A percentile compares a stretch with the other conserved stretches of the same genome.
Evolutionary conservation across 768 basidiomycete genomes (phyloP).

Genomic region (Cystofilobasidium bisporidii): DNA sequence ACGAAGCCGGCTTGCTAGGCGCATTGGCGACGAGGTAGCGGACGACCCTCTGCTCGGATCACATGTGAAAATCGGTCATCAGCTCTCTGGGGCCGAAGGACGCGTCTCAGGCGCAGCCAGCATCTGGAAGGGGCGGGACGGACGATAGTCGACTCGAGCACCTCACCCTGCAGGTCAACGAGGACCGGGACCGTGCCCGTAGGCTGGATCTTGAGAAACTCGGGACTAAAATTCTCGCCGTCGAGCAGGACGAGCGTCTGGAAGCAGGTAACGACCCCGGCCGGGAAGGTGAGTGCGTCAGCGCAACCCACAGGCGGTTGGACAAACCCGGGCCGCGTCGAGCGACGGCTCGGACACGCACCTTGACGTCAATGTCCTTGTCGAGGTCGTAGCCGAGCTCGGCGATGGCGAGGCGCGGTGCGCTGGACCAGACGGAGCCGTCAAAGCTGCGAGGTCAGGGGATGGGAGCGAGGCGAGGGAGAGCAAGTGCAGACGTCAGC

Average conservation of each 20-base stretch:
- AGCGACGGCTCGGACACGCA: not conserved
- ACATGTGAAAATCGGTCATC: too few relatives aligned
- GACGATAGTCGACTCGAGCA: conserved; percentile 17
- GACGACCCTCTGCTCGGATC: conserved; percentile 21
- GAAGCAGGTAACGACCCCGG: not conserved
- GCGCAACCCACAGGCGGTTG: too few relatives aligned
- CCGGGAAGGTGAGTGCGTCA: not conserved
- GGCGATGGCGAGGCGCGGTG: conserved; percentile 24
- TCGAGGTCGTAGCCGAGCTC: conserved; percentile 20
- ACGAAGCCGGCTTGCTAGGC: not conserved
- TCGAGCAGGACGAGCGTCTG: conserved; percentile 13
- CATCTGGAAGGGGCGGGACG: too few relatives aligned
- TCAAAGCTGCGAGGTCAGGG: conserved; percentile 20
- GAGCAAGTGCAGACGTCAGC: too few relatives aligned
- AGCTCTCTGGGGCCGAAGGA: too few relatives aligned
- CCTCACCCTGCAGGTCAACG: conserved; percentile 17
- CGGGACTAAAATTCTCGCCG: conserved; percentile 19
- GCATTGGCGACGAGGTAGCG: conserved; percentile 21
- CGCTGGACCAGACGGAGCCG: conserved; percentile 18
- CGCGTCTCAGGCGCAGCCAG: too few relatives aligned
- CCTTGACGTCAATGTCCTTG: conserved; percentile 21
- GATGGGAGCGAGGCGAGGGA: not conserved
- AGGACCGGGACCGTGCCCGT: conserved; percentile 20
- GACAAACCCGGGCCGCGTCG: not conserved
- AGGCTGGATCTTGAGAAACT: conserved; percentile 16